Conservation (phyloP, 2,329 filamentous ascomycete species). For the Claviceps sp. region DNA sequence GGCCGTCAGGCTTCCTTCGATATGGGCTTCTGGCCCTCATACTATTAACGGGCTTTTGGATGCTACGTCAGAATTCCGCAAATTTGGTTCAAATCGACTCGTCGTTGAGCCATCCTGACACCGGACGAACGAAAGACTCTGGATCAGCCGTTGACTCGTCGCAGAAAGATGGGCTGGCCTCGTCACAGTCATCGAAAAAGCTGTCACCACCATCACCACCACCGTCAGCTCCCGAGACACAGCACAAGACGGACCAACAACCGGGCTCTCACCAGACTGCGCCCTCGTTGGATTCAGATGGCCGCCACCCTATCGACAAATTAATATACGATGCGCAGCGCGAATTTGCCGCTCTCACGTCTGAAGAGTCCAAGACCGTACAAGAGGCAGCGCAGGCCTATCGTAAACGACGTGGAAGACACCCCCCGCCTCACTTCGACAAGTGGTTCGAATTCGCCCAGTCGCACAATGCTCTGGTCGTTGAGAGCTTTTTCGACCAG, state of each 20-base stretch:
- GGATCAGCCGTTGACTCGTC: background rate
- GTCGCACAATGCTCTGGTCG: slow-evolving; percentile 36
- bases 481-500: slow-evolving; percentile 52
- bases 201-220: background rate
- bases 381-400: slow-evolving; percentile 43
- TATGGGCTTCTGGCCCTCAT: slow-evolving; percentile 25
- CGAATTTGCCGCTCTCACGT: slow-evolving; percentile 24
- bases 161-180: background rate
- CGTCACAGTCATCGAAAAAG: background rate
- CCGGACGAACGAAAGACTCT: background rate
- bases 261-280: slow-evolving; percentile 1
- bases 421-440: slow-evolving; percentile 50
- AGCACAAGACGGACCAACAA: slow-evolving; percentile 1
- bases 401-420: slow-evolving; percentile 41
- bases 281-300: slow-evolving; percentile 1
- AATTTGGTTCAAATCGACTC: background rate
- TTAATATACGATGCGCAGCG: slow-evolving; percentile 33
- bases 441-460: slow-evolving; percentile 45
- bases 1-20: slow-evolving; percentile 27
- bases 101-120: background rate
- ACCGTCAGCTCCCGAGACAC: background rate
- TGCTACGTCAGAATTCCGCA: slow-evolving; percentile 12
- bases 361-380: slow-evolving; percentile 35
- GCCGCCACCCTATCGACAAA: slow-evolving; percentile 36
- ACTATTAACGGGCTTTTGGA: slow-evolving; percentile 20